A percentile compares a stretch with the other conserved stretches of the same genome.
These are phyloP conservation scores for Canariomyces notabilis DNA, from an alignment of 2,329 filamentous ascomycete genomes.

Conservation along the genomic window DNA sequence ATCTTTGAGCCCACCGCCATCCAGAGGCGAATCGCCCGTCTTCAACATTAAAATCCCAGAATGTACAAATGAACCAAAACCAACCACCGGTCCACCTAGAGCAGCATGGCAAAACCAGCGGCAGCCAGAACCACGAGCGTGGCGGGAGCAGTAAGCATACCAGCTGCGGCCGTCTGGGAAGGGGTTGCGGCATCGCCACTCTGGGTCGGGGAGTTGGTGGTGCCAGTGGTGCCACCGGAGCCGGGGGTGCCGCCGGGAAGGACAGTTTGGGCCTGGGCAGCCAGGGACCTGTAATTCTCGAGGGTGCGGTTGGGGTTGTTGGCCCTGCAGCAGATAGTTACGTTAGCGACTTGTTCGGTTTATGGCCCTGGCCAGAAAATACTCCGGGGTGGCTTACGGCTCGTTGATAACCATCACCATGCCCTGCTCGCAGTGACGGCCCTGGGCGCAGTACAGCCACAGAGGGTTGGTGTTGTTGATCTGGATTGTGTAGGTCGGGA, in stretches of 20 bases:
- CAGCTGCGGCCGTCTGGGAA: constrained; percentile 24
- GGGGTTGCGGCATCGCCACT: constrained; percentile 17
- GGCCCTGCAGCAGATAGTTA: constrained; percentile 33
- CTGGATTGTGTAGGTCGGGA: constrained; percentile 66
- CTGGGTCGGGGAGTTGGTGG: constrained; percentile 18
- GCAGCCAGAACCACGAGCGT: constrained; percentile 41
- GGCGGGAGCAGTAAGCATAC: constrained; percentile 36
- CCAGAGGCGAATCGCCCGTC: not conserved
- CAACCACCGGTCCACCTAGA: constrained; percentile 31
- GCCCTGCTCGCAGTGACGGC: constrained; percentile 66
- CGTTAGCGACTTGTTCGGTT: constrained; percentile 2
- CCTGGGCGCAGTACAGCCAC: constrained; percentile 76
- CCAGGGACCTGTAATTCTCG: constrained; percentile 41
- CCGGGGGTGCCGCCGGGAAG: constrained; percentile 26
- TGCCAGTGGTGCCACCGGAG: constrained; percentile 15
- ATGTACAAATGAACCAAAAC: not conserved
- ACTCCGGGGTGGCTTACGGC: constrained; percentile 47
- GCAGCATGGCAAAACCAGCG: constrained; percentile 37
- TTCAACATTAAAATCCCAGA: not conserved
- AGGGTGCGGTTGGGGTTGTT: constrained; percentile 51
- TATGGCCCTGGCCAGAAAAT: too few species aligned
- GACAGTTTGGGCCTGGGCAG: constrained; percentile 31
- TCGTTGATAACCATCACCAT: constrained; percentile 76
- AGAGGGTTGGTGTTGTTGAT: constrained; percentile 65
- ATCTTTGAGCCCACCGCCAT: not conserved